Conservation (phyloP, 257 asterid genomes). For the Penstemon newberryi region DNA sequence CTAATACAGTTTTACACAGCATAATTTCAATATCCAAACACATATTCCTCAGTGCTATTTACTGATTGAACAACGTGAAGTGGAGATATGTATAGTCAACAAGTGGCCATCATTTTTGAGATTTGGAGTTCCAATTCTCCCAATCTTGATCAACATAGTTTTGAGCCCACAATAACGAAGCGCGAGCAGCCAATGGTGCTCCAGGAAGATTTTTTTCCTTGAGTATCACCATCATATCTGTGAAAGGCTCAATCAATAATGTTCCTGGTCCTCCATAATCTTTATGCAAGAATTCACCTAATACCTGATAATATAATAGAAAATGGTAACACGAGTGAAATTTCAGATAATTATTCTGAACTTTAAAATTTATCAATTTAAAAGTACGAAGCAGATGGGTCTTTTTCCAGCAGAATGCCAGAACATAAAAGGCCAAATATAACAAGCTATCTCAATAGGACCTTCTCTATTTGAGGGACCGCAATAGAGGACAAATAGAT, state of each 20-base stretch:
- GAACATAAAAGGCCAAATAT: slow-evolving; percentile 16
- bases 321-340: not conserved
- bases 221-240: slow-evolving; percentile 40
- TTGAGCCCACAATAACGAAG: slow-evolving; percentile 25
- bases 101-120: not conserved
- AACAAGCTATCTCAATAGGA: slow-evolving; percentile 9
- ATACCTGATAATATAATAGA: slow-evolving; percentile 29
- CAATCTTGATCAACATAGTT: slow-evolving; percentile 4
- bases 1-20: slow-evolving; percentile 26
- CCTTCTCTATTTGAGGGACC: slow-evolving; percentile 1
- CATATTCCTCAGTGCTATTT: slow-evolving; percentile 16
- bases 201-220: slow-evolving; percentile 32
- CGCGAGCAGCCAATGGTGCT: slow-evolving; percentile 11
- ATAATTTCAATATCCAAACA: slow-evolving; percentile 10
- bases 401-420: not conserved
- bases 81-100: not conserved
- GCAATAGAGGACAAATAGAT: slow-evolving; percentile 7
- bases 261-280: slow-evolving; percentile 57
- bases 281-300: slow-evolving; percentile 40
- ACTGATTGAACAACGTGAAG: slow-evolving; percentile 15
- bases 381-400: slow-evolving; percentile 5
- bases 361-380: not conserved
- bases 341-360: not conserved
- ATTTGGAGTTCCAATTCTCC: not conserved
- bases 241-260: slow-evolving; percentile 45